Percentiles rank a stretch among this genome's conserved stretches.
These are phyloP conservation scores for Acanthamoeba triangularis DNA, from an alignment of 208 protist species.

Conservation along the genomic window DNA sequence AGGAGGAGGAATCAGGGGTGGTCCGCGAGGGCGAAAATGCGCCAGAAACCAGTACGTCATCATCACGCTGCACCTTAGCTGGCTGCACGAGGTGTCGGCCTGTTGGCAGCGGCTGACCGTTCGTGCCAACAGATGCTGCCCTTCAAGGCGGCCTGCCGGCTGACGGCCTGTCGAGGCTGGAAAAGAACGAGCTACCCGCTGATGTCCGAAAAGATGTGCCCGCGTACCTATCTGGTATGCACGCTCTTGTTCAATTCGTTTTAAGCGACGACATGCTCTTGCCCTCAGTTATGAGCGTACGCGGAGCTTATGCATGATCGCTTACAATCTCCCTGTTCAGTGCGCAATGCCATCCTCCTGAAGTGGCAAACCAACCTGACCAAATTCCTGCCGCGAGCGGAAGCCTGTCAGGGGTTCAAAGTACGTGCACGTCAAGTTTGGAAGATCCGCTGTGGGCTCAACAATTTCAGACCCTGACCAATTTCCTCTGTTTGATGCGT, in stretches of 20 bases:
- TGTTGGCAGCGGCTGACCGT: background rate
- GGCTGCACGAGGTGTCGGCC: background rate
- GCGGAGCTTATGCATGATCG: background rate
- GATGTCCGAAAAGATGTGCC: background rate
- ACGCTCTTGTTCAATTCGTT: background rate
- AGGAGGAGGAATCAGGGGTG: background rate
- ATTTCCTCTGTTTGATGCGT: background rate
- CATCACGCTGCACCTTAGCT: background rate
- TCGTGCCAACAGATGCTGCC: background rate
- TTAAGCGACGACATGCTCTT: background rate
- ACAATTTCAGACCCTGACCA: background rate
- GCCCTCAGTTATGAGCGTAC: background rate
- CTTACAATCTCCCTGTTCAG: background rate
- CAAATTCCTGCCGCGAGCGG: constrained; percentile 9
- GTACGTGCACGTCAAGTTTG: background rate
- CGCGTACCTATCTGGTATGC: background rate
- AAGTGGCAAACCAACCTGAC: constrained; percentile 53
- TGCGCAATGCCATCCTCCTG: constrained; percentile 30
- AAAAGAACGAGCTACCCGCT: background rate
- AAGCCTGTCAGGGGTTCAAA: constrained; percentile 14
- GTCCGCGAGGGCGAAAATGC: background rate
- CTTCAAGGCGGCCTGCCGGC: background rate
- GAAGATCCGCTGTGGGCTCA: background rate
- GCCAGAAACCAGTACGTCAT: background rate
- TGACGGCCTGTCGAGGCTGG: background rate